These are phyloP conservation scores for Colletotrichum navitas DNA, from an alignment of 2,329 filamentous ascomycete species.

Conservation along the genomic window DNA sequence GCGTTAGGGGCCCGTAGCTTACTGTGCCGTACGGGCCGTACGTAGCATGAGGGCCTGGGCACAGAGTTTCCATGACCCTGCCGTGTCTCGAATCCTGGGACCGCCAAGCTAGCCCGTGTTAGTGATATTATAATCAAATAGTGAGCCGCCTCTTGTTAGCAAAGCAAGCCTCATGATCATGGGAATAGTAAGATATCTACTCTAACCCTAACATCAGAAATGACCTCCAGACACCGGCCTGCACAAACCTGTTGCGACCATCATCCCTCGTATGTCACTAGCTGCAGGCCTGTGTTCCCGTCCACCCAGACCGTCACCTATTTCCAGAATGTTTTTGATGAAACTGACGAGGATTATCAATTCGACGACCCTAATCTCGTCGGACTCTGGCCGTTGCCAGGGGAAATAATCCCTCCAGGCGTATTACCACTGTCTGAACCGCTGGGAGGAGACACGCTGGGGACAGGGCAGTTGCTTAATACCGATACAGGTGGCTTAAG, in stretches of 20 bases:
- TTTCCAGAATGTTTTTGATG: background rate
- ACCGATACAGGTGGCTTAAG: conserved; percentile 2
- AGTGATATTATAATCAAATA: too few relatives aligned
- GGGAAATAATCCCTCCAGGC: conserved; percentile 3
- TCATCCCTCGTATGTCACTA: background rate
- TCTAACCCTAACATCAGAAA: too few relatives aligned
- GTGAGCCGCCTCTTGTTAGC: too few relatives aligned
- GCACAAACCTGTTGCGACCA: too few relatives aligned
- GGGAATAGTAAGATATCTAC: too few relatives aligned
- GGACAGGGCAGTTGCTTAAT: background rate
- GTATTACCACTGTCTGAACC: background rate
- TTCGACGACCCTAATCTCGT: background rate
- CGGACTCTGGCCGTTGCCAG: conserved; percentile 7
- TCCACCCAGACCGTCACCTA: conserved; percentile 8
- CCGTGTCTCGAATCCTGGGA: too few relatives aligned
- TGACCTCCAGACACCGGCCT: too few relatives aligned
- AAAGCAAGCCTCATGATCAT: too few relatives aligned
- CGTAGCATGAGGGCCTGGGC: too few relatives aligned
- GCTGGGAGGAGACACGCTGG: background rate
- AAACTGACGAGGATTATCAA: background rate
- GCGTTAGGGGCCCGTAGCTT: too few relatives aligned
- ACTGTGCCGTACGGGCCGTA: too few relatives aligned
- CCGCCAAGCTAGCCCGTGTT: background rate
- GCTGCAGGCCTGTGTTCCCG: background rate
- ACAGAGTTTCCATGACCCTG: too few relatives aligned